Conservation (phyloP, 1,139 yeast genomes). For the Taphrina confusa region DNA sequence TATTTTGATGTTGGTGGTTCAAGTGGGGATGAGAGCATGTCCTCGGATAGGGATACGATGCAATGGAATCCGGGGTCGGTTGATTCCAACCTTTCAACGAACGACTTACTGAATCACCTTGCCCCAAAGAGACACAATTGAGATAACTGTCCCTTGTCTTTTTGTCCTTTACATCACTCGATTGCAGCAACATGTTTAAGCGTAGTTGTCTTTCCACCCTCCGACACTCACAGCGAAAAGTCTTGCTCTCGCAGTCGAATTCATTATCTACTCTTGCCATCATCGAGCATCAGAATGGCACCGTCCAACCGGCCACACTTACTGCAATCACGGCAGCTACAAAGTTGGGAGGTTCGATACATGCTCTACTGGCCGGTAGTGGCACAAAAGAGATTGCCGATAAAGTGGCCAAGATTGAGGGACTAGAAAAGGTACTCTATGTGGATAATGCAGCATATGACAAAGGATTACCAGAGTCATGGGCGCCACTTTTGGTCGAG, state of each 20-base stretch:
- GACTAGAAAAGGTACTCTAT: slow-evolving; percentile 48
- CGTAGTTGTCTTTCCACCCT: slow-evolving; percentile 4
- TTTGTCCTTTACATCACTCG: neutral
- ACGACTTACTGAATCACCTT: too few relatives aligned
- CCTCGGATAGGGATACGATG: too few relatives aligned
- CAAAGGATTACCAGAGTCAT: slow-evolving; percentile 48
- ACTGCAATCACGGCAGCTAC: slow-evolving; percentile 50
- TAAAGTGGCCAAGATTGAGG: slow-evolving; percentile 46
- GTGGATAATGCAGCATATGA: slow-evolving; percentile 49
- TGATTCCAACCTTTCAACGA: too few relatives aligned
- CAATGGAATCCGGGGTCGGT: too few relatives aligned
- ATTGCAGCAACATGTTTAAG: neutral
- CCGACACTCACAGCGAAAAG: neutral
- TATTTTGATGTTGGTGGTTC: too few relatives aligned
- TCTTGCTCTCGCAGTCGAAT: neutral
- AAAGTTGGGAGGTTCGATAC: slow-evolving; percentile 48
- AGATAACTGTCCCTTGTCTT: too few relatives aligned
- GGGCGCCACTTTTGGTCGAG: slow-evolving; percentile 50
- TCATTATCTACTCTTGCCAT: slow-evolving; percentile 30
- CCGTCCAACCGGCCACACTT: slow-evolving; percentile 34
- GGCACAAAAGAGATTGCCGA: slow-evolving; percentile 46
- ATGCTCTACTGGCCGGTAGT: slow-evolving; percentile 51
- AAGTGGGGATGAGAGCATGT: too few relatives aligned
- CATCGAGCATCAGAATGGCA: slow-evolving; percentile 36
- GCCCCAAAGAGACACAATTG: too few relatives aligned